These are phyloP conservation scores for Lachancea waltii DNA, from an alignment of 805 yeast species.

Conservation along the genomic window DNA sequence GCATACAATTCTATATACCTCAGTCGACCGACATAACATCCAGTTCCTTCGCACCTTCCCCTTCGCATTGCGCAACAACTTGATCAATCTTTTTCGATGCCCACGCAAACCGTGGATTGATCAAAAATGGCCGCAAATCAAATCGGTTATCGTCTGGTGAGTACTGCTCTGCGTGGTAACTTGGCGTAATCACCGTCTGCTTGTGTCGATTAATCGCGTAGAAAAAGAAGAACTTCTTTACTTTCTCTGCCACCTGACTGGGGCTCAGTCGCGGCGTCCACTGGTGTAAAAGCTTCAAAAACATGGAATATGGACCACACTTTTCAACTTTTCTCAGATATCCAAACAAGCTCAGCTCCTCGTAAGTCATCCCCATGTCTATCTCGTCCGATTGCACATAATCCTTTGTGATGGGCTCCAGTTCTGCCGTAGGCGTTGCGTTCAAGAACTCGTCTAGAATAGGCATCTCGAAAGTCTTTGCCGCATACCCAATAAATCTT, in stretches of 20 bases:
- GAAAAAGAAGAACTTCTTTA: constrained; percentile 84
- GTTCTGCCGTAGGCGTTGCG: constrained; percentile 97
- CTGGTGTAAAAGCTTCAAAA: constrained; percentile 77
- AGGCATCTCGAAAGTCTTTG: constrained; percentile 62
- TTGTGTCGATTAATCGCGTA: constrained; percentile 96
- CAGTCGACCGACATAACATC: constrained; percentile 31
- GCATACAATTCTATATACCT: constrained; percentile 1
- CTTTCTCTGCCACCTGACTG: constrained; percentile 82
- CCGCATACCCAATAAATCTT: constrained; percentile 77
- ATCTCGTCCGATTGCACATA: constrained; percentile 95
- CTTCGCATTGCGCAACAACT: constrained; percentile 54
- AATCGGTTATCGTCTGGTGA: constrained; percentile 97
- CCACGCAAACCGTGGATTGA: constrained; percentile 83
- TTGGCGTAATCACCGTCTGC: constrained; percentile 95
- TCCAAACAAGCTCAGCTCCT: constrained; percentile 88
- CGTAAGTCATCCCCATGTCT: constrained; percentile 98
- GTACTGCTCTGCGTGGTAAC: constrained; percentile 96
- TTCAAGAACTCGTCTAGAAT: constrained; percentile 68
- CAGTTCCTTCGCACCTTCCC: constrained; percentile 21
- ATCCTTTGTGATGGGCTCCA: constrained; percentile 88
- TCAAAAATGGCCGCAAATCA: constrained; percentile 92
- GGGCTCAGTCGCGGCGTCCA: constrained; percentile 88
- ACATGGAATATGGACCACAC: constrained; percentile 96
- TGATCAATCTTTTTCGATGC: constrained; percentile 84
- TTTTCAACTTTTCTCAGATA: constrained; percentile 83